Base-by-base conservation (phyloP, 2,329 filamentous ascomycete genomes). In the Pseudophaeomoniella oleicola region DNA sequence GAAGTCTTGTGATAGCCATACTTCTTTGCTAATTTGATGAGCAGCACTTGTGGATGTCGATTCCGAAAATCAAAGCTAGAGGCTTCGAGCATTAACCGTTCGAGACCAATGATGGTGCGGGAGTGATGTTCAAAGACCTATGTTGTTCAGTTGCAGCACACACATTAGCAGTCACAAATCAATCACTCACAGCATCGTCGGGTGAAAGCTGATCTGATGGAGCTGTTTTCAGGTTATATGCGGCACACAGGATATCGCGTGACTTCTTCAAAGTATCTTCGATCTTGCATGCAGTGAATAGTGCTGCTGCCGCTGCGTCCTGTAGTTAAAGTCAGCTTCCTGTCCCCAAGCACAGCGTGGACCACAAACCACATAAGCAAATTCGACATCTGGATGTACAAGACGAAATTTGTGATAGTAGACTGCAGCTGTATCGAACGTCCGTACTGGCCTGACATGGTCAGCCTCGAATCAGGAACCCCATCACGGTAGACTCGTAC, bases 201-300 rank as follows among this genome's bases (percentile, higher is more conserved):
- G 82, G 73, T 13, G 80, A 80, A 27, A 78, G 55, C 56, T 81
- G 58, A 58, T 85, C 69, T 57, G 81, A 55, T 60, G 78, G 46
- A 50, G 72, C 52, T 59, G 66, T 72, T 59, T 86, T 90, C 27
- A 93, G 63, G 52, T 94, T 94, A 59, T 88, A 85, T 16, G 84
- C 80, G 1, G 87, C 86, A 40, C 85, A 92, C 12, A 96, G 67
- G 42, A 98, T 92, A 44, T 98, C 90, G 39, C 75, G 77, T 3
- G 85, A 93, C 64, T 96, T 96, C 62, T 98, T 98, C 46, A 94
- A 72, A 0, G 90, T 98, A 57, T 98, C 90, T 58, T 98, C 90
- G 32, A 92, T 86, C 63, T 98, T 98, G 67, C 88, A 96, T 2
- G 87, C 87, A 2, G 87, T 82, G 51, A 96, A 88, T 5, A 98